Conservation (phyloP, 73 alveolate species). For the Uronychia setigera region DNA sequence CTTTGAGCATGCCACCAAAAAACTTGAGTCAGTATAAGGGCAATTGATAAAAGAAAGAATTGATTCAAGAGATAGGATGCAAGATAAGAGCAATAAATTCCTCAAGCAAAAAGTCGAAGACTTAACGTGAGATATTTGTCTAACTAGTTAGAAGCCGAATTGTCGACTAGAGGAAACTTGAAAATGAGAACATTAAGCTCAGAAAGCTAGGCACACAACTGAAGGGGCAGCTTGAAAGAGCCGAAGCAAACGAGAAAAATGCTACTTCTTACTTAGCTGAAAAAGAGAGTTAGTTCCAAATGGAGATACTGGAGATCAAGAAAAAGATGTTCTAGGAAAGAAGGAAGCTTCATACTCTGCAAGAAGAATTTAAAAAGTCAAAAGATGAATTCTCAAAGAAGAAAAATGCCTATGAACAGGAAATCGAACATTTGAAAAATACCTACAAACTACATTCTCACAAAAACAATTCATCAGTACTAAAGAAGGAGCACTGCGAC, state of each 20-base stretch:
- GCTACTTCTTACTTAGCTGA: background rate
- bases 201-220: background rate
- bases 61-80: background rate
- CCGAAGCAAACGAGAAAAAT: background rate
- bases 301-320: background rate
- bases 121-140: background rate
- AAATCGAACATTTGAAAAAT: background rate
- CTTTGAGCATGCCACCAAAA: background rate
- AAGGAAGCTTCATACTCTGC: background rate
- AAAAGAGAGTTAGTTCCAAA: background rate
- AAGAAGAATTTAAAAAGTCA: background rate
- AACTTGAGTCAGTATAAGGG: background rate
- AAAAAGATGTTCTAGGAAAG: background rate
- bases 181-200: background rate
- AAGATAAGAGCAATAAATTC: background rate
- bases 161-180: background rate
- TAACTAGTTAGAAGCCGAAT: background rate
- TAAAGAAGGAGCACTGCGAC: too few species aligned
- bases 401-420: background rate
- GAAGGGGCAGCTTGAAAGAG: background rate
- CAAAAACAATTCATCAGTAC: too few species aligned
- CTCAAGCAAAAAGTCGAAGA: background rate
- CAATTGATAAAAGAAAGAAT: background rate
- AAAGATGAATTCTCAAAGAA: background rate
- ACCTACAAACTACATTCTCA: too few species aligned